These are phyloP conservation scores for Nothophaeocryptopus gaeumannii DNA, from an alignment of 2,329 filamentous ascomycete genomes.

Conservation along the genomic window DNA sequence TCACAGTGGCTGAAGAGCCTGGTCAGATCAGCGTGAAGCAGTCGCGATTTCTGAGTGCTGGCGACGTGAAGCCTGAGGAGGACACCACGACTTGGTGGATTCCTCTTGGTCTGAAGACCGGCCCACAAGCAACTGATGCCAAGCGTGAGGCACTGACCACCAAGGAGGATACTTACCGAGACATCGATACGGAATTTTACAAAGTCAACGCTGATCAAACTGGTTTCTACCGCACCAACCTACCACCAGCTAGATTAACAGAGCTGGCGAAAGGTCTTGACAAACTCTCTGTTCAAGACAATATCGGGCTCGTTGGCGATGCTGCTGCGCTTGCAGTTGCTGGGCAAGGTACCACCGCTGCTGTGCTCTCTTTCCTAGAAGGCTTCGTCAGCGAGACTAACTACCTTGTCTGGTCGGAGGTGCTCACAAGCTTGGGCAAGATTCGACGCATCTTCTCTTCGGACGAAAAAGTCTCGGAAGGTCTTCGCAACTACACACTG, in stretches of 20 bases:
- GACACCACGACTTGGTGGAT: slow-evolving; percentile 96
- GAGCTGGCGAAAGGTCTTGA: slow-evolving; percentile 76
- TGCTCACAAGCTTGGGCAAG: slow-evolving; percentile 70
- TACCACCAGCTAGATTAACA: slow-evolving; percentile 76
- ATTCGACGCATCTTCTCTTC: slow-evolving; percentile 83
- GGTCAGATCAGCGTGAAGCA: slow-evolving; percentile 81
- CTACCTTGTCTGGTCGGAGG: slow-evolving; percentile 85
- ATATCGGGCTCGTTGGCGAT: slow-evolving; percentile 88
- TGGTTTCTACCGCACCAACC: slow-evolving; percentile 90
- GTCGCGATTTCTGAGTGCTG: slow-evolving; percentile 84
- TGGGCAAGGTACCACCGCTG: slow-evolving; percentile 77
- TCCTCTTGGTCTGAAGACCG: slow-evolving; percentile 79
- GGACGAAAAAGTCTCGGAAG: slow-evolving; percentile 67
- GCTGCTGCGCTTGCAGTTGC: slow-evolving; percentile 85
- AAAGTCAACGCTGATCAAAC: slow-evolving; percentile 88
- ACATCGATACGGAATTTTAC: slow-evolving; percentile 78
- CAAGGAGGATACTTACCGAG: slow-evolving; percentile 73
- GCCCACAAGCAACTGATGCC: slow-evolving; percentile 61
- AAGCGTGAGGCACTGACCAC: slow-evolving; percentile 66
- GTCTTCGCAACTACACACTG: slow-evolving; percentile 73
- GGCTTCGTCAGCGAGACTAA: slow-evolving; percentile 79
- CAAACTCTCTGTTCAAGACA: slow-evolving; percentile 78
- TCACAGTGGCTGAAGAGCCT: slow-evolving; percentile 80
- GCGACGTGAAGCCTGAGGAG: slow-evolving; percentile 86
- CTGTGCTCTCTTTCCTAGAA: slow-evolving; percentile 77